Base-by-base conservation (phyloP, 2,329 filamentous ascomycete genomes). In the Escovopsis weberi region DNA sequence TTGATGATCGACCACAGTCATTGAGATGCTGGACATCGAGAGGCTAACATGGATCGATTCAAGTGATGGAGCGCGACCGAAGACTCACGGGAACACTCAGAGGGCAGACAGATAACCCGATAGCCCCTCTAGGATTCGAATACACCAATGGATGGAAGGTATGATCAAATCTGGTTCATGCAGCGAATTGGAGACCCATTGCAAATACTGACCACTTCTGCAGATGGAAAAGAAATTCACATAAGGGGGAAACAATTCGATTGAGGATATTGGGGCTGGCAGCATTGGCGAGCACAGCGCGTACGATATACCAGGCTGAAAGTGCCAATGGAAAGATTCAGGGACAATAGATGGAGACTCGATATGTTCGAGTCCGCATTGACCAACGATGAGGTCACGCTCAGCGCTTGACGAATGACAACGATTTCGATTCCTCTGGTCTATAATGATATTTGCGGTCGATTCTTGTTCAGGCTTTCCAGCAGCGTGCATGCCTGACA, bases 401-500 rank as follows among this genome's bases (percentile, higher is more conserved):
- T 36, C 43, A 33, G 28, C 4, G 28, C 28, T 32, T 32, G 28
- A 11, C 28, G 11, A 32, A 37, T 15, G 34, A 15, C 34, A 23
- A 15, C 34, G 34, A 3, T 18, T 15, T 37, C 40, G 3, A 32
- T 32, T 32, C 28, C 8, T 32, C 8, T 3, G 8, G 11, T 32
- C 57, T 62, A 74, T 63, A 76, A 69, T 53, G 65, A 58, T 47
- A 80, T 74, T 51, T 75, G 67, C 45, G 74, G 64, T 46, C 75
- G 66, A 50, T 80, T 80, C 63, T 91, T 95, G 58, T 98, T 98
- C 39, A 98, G 61, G 0, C 83, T 85, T 53, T 96, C 88, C 3
- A 98, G 72, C 37, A 98, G 67, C 47, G 80, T 82, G 59, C 91
- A 98, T 1, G 91, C 91, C 62, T 98, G 94, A 63, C 91, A 98